Base-by-base conservation (phyloP, 2,329 filamentous ascomycete species). In the Zopfia rhizophila region DNA sequence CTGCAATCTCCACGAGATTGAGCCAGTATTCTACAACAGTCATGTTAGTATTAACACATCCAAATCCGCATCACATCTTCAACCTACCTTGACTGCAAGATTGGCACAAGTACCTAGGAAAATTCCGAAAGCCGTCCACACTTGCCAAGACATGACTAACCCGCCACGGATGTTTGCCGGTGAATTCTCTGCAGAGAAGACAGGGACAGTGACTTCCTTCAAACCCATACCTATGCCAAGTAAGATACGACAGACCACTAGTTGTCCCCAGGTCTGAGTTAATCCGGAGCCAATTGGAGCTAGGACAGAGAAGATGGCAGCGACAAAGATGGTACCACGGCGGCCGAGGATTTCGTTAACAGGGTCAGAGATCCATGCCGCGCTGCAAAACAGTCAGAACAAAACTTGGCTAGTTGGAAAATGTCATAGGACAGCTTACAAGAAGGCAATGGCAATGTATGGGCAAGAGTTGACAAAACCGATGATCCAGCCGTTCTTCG, bases 151-250 rank as follows among this genome's bases (percentile, higher is more conserved):
- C 74, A 77, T 78, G 17, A 76, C 76, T 0, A 78, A 57, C 10
- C 72, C 75, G 16, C 78, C 78, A 43, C 78, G 72, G 24, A 81
- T 78, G 3, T 66, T 72, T 1, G 77, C 74, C 0, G 78, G 78
- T 0, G 75, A 69, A 38, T 73, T 75, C 53, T 80, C 78, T 1
- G 77, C 76, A 0, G 75, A 73, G 50, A 77, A 78, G 10, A 60
- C 25, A 25, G 3, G 41, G 0, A 77, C 74, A 1, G 76, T 78
- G 5, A 70, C 64, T 42, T 69, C 73, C 51, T 78, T 77, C 8
- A 73, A 52, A 18, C 75, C 75, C 73, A 78, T 77, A 16, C 75
- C 74, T 27, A 71, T 64, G 12, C 68, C 66, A 5, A 45, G 33
- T 5, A 46, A 16, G 6, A 46, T 45, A 46, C 75, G 70, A 46